Evolutionary conservation across 1,139 yeast species (phyloP).

Genomic region (Magnusiomyces tetraspermus): DNA sequence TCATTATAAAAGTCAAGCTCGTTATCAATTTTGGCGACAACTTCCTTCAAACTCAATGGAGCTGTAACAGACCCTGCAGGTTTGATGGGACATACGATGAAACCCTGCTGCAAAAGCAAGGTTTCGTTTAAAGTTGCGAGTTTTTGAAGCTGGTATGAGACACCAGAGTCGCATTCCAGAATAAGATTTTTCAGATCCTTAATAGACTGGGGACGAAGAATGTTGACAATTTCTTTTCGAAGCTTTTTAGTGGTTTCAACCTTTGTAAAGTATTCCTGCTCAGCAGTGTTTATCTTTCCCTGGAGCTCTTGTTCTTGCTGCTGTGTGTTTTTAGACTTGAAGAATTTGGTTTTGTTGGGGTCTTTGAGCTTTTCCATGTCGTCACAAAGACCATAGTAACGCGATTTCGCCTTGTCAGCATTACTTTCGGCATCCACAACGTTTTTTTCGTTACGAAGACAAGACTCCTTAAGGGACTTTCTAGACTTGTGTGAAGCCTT

Average conservation of each 20-base stretch:
- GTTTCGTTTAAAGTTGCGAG: slow-evolving; percentile 84
- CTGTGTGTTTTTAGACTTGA: slow-evolving; percentile 68
- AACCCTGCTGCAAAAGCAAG: slow-evolving; percentile 73
- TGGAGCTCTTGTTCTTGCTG: slow-evolving; percentile 90
- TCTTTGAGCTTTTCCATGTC: slow-evolving; percentile 83
- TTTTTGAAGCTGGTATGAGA: slow-evolving; percentile 79
- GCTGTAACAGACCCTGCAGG: slow-evolving; percentile 28
- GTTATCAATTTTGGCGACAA: slow-evolving; percentile 70
- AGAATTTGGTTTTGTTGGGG: slow-evolving; percentile 63
- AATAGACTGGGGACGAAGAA: slow-evolving; percentile 70
- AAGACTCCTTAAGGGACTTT: slow-evolving; percentile 71
- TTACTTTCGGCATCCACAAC: slow-evolving; percentile 69
- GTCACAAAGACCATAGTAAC: slow-evolving; percentile 70
- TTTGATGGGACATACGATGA: slow-evolving; percentile 64
- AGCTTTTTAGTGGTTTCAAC: slow-evolving; percentile 64
- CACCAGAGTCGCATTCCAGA: slow-evolving; percentile 78
- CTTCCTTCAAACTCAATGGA: slow-evolving; percentile 58
- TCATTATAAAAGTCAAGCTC: slow-evolving; percentile 73
- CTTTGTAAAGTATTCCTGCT: slow-evolving; percentile 70
- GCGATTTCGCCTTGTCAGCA: slow-evolving; percentile 82
- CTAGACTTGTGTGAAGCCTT: slow-evolving; percentile 61
- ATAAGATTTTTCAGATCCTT: slow-evolving; percentile 67
- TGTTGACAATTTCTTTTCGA: slow-evolving; percentile 61
- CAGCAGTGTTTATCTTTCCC: slow-evolving; percentile 73
- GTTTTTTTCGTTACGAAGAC: slow-evolving; percentile 71